phyloP scores from a whole-genome alignment of 306 rosid genomes.

The Carpinus viminea region DNA sequence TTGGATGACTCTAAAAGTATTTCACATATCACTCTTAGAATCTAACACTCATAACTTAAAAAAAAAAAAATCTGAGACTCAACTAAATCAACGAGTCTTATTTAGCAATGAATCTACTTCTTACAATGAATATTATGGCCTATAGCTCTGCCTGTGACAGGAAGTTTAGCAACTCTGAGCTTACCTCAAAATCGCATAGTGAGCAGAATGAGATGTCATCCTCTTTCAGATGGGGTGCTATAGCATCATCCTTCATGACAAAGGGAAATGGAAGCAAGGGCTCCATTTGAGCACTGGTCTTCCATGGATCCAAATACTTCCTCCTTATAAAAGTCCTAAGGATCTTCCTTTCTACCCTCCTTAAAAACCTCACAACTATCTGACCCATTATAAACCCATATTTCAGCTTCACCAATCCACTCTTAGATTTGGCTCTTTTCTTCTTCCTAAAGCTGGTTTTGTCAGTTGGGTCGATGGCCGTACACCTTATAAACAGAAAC shows the following conservation, averaged over 20 bases:
- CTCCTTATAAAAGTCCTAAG: slow-evolving; percentile 75
- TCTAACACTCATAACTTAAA: neutral
- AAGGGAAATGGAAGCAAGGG: slow-evolving; percentile 82
- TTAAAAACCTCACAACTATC: slow-evolving; percentile 65
- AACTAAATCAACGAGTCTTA: neutral
- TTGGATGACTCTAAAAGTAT: neutral
- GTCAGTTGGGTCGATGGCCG: slow-evolving; percentile 88
- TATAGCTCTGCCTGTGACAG: neutral
- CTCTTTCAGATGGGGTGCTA: slow-evolving; percentile 55
- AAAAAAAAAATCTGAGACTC: too few relatives aligned
- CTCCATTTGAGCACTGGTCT: slow-evolving; percentile 54
- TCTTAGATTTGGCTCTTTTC: slow-evolving; percentile 30
- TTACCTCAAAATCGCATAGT: slow-evolving; percentile 81
- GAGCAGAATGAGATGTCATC: slow-evolving; percentile 82
- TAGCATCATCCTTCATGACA: slow-evolving; percentile 70
- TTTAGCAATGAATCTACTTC: neutral
- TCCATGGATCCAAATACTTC: slow-evolving; percentile 74
- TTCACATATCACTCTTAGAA: neutral
- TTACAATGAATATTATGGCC: too few relatives aligned
- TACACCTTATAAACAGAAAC: slow-evolving; percentile 78
- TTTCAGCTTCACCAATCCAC: slow-evolving; percentile 45
- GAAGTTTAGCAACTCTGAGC: neutral
- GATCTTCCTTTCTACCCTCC: slow-evolving; percentile 80
- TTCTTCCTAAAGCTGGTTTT: slow-evolving; percentile 59
- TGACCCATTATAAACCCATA: slow-evolving; percentile 64